Evolutionary conservation across 139 green algal genomes (phyloP).

Genomic region (Marvania coccoides): DNA sequence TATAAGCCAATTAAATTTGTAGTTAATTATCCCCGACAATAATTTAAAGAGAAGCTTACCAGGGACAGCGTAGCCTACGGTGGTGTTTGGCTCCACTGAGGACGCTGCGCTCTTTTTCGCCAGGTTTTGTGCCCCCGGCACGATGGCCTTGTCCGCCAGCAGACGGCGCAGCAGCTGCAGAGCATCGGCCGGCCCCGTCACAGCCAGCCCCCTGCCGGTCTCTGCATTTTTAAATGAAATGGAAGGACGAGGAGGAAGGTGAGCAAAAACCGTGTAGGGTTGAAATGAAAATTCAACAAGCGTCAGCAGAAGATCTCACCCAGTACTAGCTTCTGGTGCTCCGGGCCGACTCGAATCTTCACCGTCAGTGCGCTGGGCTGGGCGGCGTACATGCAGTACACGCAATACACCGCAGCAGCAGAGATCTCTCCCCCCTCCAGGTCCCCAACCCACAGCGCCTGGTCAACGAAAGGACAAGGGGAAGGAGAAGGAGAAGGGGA

Average conservation of each 20-base stretch:
- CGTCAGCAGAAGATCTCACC: constrained; percentile 2
- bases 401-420: constrained; percentile 5
- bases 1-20: not conserved
- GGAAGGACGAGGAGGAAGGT: not conserved
- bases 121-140: no score
- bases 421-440: no score
- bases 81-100: not conserved
- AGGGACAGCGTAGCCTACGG: not conserved
- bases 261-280: not conserved
- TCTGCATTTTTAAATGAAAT: not conserved
- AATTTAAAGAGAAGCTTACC: not conserved
- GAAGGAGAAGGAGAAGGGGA: not conserved
- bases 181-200: not conserved
- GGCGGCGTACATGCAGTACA: constrained; percentile 22
- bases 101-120: not conserved
- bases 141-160: not conserved
- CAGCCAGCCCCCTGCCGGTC: not conserved
- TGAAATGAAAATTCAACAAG: not conserved
- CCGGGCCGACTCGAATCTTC: constrained; percentile 8
- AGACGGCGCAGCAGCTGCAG: not conserved
- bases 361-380: constrained; percentile 5
- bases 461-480: not conserved
- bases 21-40: not conserved
- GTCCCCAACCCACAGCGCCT: no score
- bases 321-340: constrained; percentile 13